Evolutionary conservation across 225 moss, liverwort and hornwort species (phyloP).

Genomic region (Polytrichum formosum): DNA sequence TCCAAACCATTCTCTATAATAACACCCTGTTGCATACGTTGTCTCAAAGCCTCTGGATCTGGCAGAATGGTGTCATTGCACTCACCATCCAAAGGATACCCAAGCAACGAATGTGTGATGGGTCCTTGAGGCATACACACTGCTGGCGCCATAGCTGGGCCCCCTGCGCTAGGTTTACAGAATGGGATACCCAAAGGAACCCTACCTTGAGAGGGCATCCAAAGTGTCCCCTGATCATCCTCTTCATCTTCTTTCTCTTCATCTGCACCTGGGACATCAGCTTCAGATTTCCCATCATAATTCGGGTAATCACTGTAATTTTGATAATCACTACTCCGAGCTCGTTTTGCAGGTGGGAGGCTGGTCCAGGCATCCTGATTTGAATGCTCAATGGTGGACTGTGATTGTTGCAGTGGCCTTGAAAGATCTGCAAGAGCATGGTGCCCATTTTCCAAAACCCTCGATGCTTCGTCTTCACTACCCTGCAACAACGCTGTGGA

Average conservation of each 20-base stretch:
- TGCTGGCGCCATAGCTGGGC: slow-evolving; percentile 58
- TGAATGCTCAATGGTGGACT: slow-evolving; percentile 68
- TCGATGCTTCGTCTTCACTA: slow-evolving; percentile 50
- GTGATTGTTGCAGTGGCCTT: slow-evolving; percentile 69
- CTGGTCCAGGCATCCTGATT: slow-evolving; percentile 30
- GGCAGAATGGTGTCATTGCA: slow-evolving; percentile 63
- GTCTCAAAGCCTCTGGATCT: slow-evolving; percentile 53
- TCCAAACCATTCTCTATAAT: slow-evolving; percentile 70
- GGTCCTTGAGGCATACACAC: slow-evolving; percentile 64
- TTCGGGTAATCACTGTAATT: slow-evolving; percentile 27
- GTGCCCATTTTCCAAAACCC: slow-evolving; percentile 62
- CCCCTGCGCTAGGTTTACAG: slow-evolving; percentile 84
- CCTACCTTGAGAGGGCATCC: slow-evolving; percentile 55
- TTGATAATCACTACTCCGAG: slow-evolving; percentile 36
- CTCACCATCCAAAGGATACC: slow-evolving; percentile 70
- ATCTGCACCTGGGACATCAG: slow-evolving; percentile 31
- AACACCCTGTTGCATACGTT: slow-evolving; percentile 78
- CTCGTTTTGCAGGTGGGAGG: slow-evolving; percentile 59
- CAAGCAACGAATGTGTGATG: slow-evolving; percentile 74
- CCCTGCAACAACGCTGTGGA: slow-evolving; percentile 36
- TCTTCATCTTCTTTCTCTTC: slow-evolving; percentile 53
- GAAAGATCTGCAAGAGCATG: slow-evolving; percentile 60
- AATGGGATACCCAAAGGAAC: slow-evolving; percentile 88
- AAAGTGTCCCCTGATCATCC: slow-evolving; percentile 52
- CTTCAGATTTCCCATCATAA: slow-evolving; percentile 40